Percentiles rank a stretch among this genome's conserved stretches.
These are phyloP conservation scores for Thelonectria discophora DNA, from an alignment of 2,329 filamentous ascomycete species.

Conservation along the genomic window DNA sequence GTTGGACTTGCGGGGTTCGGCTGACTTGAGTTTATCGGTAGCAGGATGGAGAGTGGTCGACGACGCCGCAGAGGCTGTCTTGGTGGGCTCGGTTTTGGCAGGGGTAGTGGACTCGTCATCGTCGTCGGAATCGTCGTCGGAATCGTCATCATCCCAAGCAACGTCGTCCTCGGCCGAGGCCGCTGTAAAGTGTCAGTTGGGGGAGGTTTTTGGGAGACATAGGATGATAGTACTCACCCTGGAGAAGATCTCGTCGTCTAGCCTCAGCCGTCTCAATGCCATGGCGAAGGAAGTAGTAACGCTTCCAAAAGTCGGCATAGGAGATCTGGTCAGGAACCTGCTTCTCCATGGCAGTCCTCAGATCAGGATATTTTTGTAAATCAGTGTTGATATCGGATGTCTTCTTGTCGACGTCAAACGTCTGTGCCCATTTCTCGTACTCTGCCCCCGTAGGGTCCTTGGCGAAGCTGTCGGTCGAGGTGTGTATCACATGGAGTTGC, in stretches of 20 bases:
- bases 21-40: constrained; percentile 63
- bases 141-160: constrained; percentile 67
- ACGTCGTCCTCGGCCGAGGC: constrained; percentile 77
- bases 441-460: constrained; percentile 81
- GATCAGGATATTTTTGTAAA: constrained; percentile 84
- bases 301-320: constrained; percentile 89
- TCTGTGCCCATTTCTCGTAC: constrained; percentile 76
- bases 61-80: constrained; percentile 62
- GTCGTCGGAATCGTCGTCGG: constrained; percentile 48
- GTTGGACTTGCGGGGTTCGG: constrained; percentile 77
- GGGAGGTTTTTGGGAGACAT: constrained; percentile 1
- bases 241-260: constrained; percentile 85
- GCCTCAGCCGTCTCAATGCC: constrained; percentile 94
- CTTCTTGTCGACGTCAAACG: constrained; percentile 83
- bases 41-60: constrained; percentile 69
- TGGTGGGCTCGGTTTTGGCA: constrained; percentile 43
- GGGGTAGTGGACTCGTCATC: constrained; percentile 43
- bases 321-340: constrained; percentile 92
- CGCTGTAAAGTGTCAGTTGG: constrained; percentile 53
- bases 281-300: constrained; percentile 94
- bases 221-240: constrained; percentile 67
- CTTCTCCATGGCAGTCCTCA: constrained; percentile 91
- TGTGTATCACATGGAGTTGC: constrained; percentile 94
- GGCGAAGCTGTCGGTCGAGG: constrained; percentile 80
- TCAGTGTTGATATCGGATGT: constrained; percentile 85